Evolutionary conservation across 1,284 basidiomycete species (phyloP).

Genomic region (Sanghuangporus sanghuang): DNA sequence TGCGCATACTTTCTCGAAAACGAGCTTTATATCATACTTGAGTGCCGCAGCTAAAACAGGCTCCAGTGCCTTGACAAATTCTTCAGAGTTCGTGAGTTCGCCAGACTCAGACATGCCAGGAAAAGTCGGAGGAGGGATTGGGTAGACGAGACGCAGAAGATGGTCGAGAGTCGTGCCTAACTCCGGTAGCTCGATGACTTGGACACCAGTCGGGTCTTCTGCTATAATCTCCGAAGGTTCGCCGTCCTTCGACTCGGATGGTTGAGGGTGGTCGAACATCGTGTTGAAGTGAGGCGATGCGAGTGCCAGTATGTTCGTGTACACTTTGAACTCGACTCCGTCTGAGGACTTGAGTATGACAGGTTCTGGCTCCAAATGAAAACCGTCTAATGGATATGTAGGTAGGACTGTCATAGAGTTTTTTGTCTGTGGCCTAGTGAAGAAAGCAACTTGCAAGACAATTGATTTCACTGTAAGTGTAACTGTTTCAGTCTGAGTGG

Average conservation of each 20-base stretch:
- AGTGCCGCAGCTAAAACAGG: constrained; percentile 29
- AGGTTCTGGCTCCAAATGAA: constrained; percentile 10
- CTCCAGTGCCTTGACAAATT: constrained; percentile 1
- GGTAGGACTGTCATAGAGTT: not conserved
- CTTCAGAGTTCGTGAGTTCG: not conserved
- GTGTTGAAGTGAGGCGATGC: constrained; percentile 24
- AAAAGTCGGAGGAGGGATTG: constrained; percentile 27
- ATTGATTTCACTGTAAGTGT: no score
- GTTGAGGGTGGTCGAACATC: constrained; percentile 24
- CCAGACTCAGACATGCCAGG: not conserved
- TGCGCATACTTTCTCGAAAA: constrained; percentile 37
- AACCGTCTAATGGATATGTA: not conserved
- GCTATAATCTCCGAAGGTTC: no score
- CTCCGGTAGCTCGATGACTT: constrained; percentile 54
- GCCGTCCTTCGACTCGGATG: not conserved
- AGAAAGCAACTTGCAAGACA: no score
- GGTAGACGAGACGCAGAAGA: constrained; percentile 50
- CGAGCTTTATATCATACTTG: constrained; percentile 33
- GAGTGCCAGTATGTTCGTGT: constrained; percentile 22
- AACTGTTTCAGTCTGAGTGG: no score
- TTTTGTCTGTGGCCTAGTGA: no score
- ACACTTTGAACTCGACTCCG: constrained; percentile 21
- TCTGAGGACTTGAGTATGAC: constrained; percentile 21
- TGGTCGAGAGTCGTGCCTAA: constrained; percentile 36
- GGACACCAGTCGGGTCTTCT: constrained; percentile 28